Conservation (phyloP, 75 land plant species). For the Larix kaempferi region DNA sequence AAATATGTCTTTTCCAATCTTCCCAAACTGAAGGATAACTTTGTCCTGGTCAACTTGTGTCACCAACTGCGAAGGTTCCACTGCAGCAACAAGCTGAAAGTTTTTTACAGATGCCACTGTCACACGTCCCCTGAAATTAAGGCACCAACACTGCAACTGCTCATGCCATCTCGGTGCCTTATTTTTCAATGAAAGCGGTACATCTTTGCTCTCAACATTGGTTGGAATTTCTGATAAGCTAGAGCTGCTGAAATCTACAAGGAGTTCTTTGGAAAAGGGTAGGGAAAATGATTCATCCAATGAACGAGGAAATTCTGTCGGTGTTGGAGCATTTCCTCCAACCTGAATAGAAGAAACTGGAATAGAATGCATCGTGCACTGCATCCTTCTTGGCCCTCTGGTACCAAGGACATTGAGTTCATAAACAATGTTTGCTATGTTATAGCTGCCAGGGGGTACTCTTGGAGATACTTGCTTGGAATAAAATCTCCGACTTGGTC, state of each 20-base stretch:
- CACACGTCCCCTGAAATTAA: slow-evolving; percentile 64
- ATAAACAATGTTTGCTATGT: slow-evolving; percentile 71
- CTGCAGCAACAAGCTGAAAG: slow-evolving; percentile 65
- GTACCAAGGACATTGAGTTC: slow-evolving; percentile 75
- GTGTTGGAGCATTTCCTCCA: slow-evolving; percentile 81
- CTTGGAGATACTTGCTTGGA: slow-evolving; percentile 78
- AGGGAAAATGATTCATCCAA: slow-evolving; percentile 13
- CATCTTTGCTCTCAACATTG: slow-evolving; percentile 22
- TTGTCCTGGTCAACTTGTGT: slow-evolving; percentile 35
- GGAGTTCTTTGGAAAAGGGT: slow-evolving; percentile 7
- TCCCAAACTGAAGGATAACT: slow-evolving; percentile 46
- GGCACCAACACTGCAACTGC: slow-evolving; percentile 70
- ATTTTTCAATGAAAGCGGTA: slow-evolving; percentile 48
- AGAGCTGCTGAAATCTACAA: slow-evolving; percentile 10
- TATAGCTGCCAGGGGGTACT: slow-evolving; percentile 64
- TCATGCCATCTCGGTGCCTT: slow-evolving; percentile 77
- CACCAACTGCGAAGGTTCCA: slow-evolving; percentile 22
- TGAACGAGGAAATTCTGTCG: slow-evolving; percentile 28
- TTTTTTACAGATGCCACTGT: slow-evolving; percentile 79
- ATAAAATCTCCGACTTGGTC: slow-evolving; percentile 60
- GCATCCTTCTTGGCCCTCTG: slow-evolving; percentile 46
- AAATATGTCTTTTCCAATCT: slow-evolving; percentile 46
- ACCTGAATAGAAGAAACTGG: slow-evolving; percentile 44
- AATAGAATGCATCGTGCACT: slow-evolving; percentile 44
- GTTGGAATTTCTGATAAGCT: slow-evolving; percentile 8